Evolutionary conservation across 78 protist species (phyloP).

Genomic region (slime mould (Dictyostelium discoideum)): DNA sequence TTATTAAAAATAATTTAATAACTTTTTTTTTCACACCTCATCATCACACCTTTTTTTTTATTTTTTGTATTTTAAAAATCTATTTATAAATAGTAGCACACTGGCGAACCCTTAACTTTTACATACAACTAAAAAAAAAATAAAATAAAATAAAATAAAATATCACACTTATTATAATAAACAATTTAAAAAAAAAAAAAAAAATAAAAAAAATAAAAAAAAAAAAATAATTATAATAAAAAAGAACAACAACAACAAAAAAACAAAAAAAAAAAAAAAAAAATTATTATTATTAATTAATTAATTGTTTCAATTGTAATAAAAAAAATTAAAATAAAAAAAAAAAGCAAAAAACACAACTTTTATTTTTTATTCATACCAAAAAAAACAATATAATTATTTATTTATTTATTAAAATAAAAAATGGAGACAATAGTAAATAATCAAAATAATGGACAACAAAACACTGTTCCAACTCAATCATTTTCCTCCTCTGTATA

Average conservation of each 20-base stretch:
- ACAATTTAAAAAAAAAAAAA: neutral
- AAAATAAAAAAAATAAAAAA: no score
- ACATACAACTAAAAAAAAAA: neutral
- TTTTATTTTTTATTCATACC: neutral
- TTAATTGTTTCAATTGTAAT: neutral
- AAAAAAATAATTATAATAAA: no score
- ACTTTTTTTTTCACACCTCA: neutral
- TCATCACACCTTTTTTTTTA: neutral
- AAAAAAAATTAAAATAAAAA: neutral
- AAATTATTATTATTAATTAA: no score
- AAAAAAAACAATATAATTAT: neutral
- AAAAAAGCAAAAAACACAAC: neutral
- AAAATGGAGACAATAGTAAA: conserved; percentile 8
- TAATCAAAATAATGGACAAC: conserved; percentile 4
- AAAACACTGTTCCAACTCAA: neutral
- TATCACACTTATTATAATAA: neutral
- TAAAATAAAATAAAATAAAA: no score
- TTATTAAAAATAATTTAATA: neutral
- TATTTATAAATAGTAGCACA: neutral
- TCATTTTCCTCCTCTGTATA: neutral
- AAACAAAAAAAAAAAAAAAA: neutral
- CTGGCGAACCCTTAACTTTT: neutral
- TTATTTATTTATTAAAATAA: no score
- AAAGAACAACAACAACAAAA: neutral
- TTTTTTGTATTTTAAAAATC: neutral